phyloP scores from a whole-genome alignment of 345 rosid genomes.

The Aquilaria yunnanensis region DNA sequence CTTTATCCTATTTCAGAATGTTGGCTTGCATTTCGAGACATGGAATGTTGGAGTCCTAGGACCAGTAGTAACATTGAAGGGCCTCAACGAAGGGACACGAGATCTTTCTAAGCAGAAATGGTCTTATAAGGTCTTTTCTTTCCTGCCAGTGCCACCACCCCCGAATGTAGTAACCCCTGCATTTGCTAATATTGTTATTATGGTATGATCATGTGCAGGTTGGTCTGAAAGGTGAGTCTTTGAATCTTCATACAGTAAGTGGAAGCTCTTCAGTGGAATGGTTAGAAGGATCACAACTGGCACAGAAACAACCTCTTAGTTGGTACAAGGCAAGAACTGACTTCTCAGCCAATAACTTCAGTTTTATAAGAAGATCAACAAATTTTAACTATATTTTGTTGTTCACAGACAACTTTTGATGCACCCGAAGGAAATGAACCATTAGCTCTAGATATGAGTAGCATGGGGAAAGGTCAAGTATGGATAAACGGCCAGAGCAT shows the following conservation, averaged over 20 bases:
- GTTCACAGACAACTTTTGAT: conserved; percentile 52
- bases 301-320: conserved; percentile 54
- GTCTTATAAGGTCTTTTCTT: conserved; percentile 72
- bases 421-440: conserved; percentile 67
- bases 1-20: conserved; percentile 45
- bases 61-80: conserved; percentile 67
- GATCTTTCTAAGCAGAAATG: conserved; percentile 84
- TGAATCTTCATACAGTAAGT: conserved; percentile 46
- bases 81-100: conserved; percentile 71
- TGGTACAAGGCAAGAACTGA: conserved; percentile 57
- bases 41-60: conserved; percentile 91
- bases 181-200: background rate
- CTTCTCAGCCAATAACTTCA: background rate
- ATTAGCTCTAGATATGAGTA: conserved; percentile 76
- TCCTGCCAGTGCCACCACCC: background rate
- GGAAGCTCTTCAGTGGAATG: conserved; percentile 67
- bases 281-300: conserved; percentile 52
- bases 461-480: conserved; percentile 78
- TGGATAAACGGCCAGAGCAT: conserved; percentile 87
- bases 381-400: background rate
- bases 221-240: conserved; percentile 70
- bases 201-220: conserved; percentile 24
- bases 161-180: background rate
- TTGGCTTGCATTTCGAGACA: conserved; percentile 72
- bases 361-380: background rate